Base-by-base conservation (phyloP, 257 asterid genomes). In the Solanum lycopersicoides region DNA sequence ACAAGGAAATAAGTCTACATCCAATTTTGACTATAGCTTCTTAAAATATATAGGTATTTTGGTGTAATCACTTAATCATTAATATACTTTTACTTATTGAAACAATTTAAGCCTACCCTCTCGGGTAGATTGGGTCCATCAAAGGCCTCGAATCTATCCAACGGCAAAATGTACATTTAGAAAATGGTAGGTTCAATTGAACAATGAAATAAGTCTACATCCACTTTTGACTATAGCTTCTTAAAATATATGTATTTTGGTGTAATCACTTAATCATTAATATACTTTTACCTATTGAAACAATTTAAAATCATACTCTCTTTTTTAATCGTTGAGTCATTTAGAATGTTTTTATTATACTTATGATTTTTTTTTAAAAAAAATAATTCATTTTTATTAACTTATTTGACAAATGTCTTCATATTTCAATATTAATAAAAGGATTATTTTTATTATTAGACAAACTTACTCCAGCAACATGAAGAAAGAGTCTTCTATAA, bases 391-490 rank as follows among this genome's bases (percentile, higher is more conserved):
- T 60, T 23, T 6, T 60, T 23, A 41, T 14, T n/a, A 23, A 28
- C 32, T 1, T 37, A 34, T 39, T 41, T 76, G 25, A 23, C 42
- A 76, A 11, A 42, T n/a, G 18, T 44, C 9, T 2, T 3, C 63
- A 7, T 77, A 56, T 25, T 15, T 42, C 3, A 7, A 12, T n/a
- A 42, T 63, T 25, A 77, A 11, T 77, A 77, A 77, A 63, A 60
- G 4, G 0, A 47, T 23, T n/a, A 63, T n/a, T 63, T 77, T 25
- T 80, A 59, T 86, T 56, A 68, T 45, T 73, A 91, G 93, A 89
- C 39, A 92, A 92, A 79, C 86, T 91, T 90, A 90, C 92, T 20
- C 93, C 93, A 0, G 87, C 92, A 91, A 86, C 93, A 90, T 90
- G 91, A 93, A 92, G 63, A 89, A 93, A 88, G 91, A 90, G 87